Evolutionary conservation across 208 protist species (phyloP), one percentile per base, ranked within the genome.

Genomic region (Trypanosoma avium): DNA sequence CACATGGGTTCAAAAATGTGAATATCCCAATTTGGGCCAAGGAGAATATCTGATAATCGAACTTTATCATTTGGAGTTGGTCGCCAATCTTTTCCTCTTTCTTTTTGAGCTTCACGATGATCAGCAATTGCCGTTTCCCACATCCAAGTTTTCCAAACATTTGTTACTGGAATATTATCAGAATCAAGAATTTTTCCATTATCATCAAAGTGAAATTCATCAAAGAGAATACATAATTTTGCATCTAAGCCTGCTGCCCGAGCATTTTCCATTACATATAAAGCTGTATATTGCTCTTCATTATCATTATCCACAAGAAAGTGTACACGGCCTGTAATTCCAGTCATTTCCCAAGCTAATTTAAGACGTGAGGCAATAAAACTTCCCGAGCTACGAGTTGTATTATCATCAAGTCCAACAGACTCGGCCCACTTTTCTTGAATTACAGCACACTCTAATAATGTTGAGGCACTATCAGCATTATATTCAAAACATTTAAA

Each of bases 401-500:
- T 52, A 29, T 32, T 46, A 47, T 81, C 75, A 43, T 75, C 66
- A 43, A 96, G 40, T n/a, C 86, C 88, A 35, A 93, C 72, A 19
- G 74, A 81, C 40, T 85, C 53, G 9, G 82, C 88, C 88, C 91
- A 96, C 73, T 96, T 94, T 50, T 86, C 60, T 70, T 96, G 91
- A 66, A 96, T 90, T 50, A 75, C 78, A 36, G 75, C 91, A 64
- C 88, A 93, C 69, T 96, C 91, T 46, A 96, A 68, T 52, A 96
- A 70, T 52, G 86, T 92, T 5, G 86, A 89, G 21, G 91, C 88
- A 72, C 91, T 96, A 60, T 96, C 91, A 6, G 91, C 91, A 75
- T 96, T 96, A 81, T 96, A 96, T 76, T 96, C 91, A 64, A 94
- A 94, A 61, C 86, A 91, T 74, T 96, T 96, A 67, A 96, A 77